Evolutionary conservation across 306 rosid species (phyloP), one percentile per base, ranked within the genome.

Genomic region (Cotoneaster glaucophyllus): DNA sequence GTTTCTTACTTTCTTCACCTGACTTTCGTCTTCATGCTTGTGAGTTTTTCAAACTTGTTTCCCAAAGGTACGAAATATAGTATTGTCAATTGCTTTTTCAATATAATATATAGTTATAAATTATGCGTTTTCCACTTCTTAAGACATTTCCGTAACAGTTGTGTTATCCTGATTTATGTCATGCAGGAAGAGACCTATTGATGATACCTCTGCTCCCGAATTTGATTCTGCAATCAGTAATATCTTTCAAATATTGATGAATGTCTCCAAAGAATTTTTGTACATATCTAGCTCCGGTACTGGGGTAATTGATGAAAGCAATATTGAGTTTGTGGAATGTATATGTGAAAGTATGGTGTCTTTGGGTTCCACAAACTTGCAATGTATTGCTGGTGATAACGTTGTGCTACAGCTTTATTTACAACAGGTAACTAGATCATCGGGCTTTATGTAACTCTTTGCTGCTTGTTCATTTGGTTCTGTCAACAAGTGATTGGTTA

Each of bases 11-110:
- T 70, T 82, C 97, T 88, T 84, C 98, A 69, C 93, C 96, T 26
- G 98, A 95, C 78, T 92, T 95, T 59, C 93, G 97, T 50, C 91
- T 95, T 77, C 99, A 95, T 81, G 97, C 99, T 74, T 89, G 96
- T 73, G 99, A 95, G 68, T 95, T 95, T 87, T 96, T 96, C 85
- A 96, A 89, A 84, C 89, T 90, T 72, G 93, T 92, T 79, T 87
- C 93, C 21, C 84, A 97, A 65, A 92, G 98, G 99, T 96, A 86
- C 57, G 85, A 18, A 17, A 58, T 71, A 69, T 75, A 66, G 66
- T 78, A 77, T 71, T 48, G 18, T 70, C 34, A n/a, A 48, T 41
- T 58, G 58, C 56, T 70, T 70, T 8, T 26, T 48, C 77, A 63
- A 13, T 50, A 57, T 37, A 56, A 4, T 50, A 31, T 64, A 8